A percentile compares a stretch with the other conserved stretches of the same genome.
These are phyloP conservation scores for Tolypocladium endophyticum DNA, from an alignment of 2,329 filamentous ascomycete species.

Conservation along the genomic window DNA sequence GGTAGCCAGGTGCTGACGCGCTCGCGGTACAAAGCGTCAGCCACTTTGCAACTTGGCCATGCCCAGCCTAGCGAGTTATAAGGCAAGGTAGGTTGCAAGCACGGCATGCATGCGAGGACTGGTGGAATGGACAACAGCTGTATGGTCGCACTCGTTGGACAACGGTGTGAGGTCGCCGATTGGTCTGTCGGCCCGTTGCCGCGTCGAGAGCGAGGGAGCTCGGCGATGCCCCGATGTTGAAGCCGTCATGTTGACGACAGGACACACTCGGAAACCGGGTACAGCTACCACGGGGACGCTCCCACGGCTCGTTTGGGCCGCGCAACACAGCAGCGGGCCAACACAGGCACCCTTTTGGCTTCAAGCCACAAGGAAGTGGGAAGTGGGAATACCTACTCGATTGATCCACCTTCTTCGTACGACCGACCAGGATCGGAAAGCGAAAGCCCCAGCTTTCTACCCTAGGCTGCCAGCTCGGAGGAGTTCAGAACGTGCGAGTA, in stretches of 20 bases:
- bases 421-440: background rate
- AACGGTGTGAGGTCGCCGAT: background rate
- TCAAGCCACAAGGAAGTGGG: background rate
- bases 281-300: background rate
- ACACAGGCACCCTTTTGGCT: background rate
- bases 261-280: background rate
- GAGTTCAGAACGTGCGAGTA: too few relatives aligned
- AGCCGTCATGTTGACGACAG: background rate
- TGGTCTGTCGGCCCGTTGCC: background rate
- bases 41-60: too few relatives aligned
- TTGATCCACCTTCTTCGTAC: background rate
- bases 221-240: background rate
- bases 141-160: background rate
- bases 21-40: too few relatives aligned
- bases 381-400: background rate
- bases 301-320: background rate
- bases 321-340: background rate
- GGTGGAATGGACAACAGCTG: background rate
- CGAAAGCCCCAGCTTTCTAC: background rate
- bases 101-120: background rate
- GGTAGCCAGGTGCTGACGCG: too few relatives aligned
- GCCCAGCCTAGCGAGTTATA: too few relatives aligned
- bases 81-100: too few relatives aligned
- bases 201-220: background rate
- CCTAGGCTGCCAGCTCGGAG: too few relatives aligned